A percentile compares a stretch with the other conserved stretches of the same genome.
Evolutionary conservation across 1,284 basidiomycete genomes (phyloP).

Genomic region (Sphagnurus paluster): DNA sequence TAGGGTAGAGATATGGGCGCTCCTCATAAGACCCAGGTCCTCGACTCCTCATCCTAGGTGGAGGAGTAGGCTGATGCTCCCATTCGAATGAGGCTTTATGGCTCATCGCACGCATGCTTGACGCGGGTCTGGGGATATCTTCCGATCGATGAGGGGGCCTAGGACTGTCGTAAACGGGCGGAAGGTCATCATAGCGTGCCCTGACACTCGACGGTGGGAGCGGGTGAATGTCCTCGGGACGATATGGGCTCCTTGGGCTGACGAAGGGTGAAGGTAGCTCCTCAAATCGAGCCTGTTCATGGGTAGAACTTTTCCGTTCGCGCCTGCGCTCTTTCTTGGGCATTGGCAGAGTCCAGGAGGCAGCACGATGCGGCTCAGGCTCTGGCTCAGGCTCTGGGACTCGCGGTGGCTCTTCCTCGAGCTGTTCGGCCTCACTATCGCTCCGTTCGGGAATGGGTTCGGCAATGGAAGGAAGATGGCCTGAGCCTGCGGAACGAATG

Average conservation of each 20-base stretch:
- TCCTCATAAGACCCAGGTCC: conserved; percentile 21
- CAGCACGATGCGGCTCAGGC: no score
- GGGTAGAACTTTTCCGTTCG: conserved; percentile 18
- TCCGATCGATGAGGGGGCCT: conserved; percentile 11
- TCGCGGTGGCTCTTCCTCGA: conserved; percentile 12
- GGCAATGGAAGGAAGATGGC: conserved; percentile 19
- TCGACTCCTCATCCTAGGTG: conserved; percentile 11
- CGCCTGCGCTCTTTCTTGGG: conserved; percentile 20
- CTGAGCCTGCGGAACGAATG: conserved; percentile 27
- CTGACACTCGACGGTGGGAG: neutral
- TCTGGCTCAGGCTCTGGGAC: conserved; percentile 19
- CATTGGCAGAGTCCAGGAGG: conserved; percentile 9
- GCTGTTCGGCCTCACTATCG: conserved; percentile 13
- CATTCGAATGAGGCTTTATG: conserved; percentile 19
- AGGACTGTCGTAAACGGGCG: conserved; percentile 7
- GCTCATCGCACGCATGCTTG: conserved; percentile 10
- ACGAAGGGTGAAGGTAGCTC: conserved; percentile 10
- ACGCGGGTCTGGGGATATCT: conserved; percentile 7
- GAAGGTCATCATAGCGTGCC: conserved; percentile 9
- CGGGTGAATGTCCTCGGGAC: conserved; percentile 8
- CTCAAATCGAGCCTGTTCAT: conserved; percentile 15
- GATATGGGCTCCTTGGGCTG: conserved; percentile 11
- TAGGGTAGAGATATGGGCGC: conserved; percentile 11
- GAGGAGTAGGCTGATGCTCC: conserved; percentile 8
- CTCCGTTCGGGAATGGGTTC: conserved; percentile 26